Evolutionary conservation across 2,329 filamentous ascomycete genomes (phyloP).

Genomic region (Alternaria longipes): DNA sequence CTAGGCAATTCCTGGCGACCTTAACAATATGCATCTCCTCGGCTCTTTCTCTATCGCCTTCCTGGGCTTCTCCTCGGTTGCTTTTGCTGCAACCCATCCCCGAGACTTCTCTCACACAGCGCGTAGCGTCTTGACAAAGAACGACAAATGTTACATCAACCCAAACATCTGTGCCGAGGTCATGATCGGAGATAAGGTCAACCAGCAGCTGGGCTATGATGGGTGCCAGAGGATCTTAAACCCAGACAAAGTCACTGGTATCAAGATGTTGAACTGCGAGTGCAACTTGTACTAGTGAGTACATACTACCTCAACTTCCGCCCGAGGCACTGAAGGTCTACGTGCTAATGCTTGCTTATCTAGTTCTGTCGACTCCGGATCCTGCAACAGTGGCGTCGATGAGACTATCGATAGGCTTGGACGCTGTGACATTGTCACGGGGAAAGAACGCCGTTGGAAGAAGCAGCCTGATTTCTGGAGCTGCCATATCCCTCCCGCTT

Average conservation of each 20-base stretch:
- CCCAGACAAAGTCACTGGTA: background rate
- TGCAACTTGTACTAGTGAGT: constrained; percentile 8
- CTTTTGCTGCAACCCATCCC: background rate
- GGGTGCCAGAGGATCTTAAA: constrained; percentile 2
- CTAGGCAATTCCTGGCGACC: background rate
- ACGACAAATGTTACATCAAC: background rate
- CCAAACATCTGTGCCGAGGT: constrained; percentile 7
- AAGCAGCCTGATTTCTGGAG: constrained; percentile 3
- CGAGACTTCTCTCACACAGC: background rate
- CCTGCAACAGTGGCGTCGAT: constrained; percentile 10
- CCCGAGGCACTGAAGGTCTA: background rate
- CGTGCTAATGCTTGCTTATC: background rate
- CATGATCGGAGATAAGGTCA: constrained; percentile 5
- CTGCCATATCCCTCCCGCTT: background rate
- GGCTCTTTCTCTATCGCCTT: background rate
- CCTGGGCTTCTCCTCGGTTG: background rate
- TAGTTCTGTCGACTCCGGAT: background rate
- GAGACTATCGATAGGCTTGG: background rate
- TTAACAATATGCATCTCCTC: background rate
- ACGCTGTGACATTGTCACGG: background rate
- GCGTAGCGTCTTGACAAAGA: background rate
- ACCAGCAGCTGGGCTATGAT: constrained; percentile 1
- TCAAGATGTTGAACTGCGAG: constrained; percentile 6
- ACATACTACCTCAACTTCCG: background rate
- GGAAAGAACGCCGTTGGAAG: constrained; percentile 7